Evolutionary conservation across 768 basidiomycete genomes (phyloP).

Genomic region (button mushroom (Agaricus bisporus)): DNA sequence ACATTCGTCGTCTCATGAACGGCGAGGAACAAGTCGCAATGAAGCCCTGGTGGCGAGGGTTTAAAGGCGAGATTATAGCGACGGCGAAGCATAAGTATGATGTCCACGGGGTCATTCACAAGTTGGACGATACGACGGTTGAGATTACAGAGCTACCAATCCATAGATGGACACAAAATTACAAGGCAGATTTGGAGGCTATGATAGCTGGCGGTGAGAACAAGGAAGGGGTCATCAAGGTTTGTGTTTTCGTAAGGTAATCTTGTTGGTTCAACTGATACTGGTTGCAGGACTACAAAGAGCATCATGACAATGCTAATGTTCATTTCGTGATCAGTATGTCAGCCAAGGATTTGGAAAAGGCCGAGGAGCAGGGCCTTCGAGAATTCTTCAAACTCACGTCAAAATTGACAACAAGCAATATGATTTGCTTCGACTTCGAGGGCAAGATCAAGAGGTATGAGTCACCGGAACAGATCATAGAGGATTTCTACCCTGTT

Average conservation of each 20-base stretch:
- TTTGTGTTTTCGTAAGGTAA: conserved; percentile 16
- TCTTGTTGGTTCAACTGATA: background rate
- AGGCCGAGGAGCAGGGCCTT: conserved; percentile 86
- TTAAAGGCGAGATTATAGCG: conserved; percentile 81
- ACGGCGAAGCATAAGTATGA: conserved; percentile 83
- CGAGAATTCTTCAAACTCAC: conserved; percentile 89
- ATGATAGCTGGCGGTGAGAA: conserved; percentile 59
- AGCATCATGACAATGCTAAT: conserved; percentile 89
- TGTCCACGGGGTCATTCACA: conserved; percentile 64
- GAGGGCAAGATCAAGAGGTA: conserved; percentile 97
- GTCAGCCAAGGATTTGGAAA: conserved; percentile 72
- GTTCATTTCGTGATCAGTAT: conserved; percentile 86
- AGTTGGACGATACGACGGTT: conserved; percentile 82
- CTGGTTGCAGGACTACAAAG: conserved; percentile 81
- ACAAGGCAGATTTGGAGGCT: conserved; percentile 85
- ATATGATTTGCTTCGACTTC: conserved; percentile 99
- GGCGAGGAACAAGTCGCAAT: conserved; percentile 81
- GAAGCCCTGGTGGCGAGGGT: conserved; percentile 97
- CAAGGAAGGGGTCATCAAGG: conserved; percentile 69
- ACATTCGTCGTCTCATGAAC: conserved; percentile 81
- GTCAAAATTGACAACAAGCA: conserved; percentile 78
- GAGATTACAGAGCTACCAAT: conserved; percentile 96
- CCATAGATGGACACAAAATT: conserved; percentile 89
- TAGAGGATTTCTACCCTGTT: conserved; percentile 88
- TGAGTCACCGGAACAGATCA: conserved; percentile 79